phyloP scores from a whole-genome alignment of 2,329 filamentous ascomycete genomes.

The Exserohilum turcica region DNA sequence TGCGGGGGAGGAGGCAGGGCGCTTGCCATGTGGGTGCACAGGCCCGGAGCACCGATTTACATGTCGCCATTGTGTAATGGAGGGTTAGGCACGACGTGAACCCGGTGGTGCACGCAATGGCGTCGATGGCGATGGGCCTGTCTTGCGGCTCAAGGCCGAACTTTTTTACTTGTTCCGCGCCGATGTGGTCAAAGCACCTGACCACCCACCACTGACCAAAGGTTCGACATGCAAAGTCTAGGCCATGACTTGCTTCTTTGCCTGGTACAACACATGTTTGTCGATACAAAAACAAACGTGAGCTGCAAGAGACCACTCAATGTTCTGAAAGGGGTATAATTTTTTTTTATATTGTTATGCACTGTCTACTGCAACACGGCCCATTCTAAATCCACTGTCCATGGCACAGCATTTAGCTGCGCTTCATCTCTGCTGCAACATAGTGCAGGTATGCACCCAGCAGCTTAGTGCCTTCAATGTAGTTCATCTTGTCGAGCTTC shows the following conservation, averaged over 20 bases:
- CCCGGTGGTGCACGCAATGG: constrained; percentile 10
- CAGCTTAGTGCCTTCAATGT: constrained; percentile 97
- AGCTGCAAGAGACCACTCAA: no score
- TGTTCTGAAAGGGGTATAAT: constrained; percentile 13
- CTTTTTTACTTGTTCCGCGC: constrained; percentile 38
- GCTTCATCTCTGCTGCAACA: constrained; percentile 82
- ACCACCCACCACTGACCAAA: neutral
- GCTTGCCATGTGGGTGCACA: constrained; percentile 20
- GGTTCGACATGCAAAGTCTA: neutral
- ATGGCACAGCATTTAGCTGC: constrained; percentile 15
- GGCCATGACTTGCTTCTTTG: no score
- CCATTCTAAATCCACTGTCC: neutral
- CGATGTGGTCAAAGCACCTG: constrained; percentile 14
- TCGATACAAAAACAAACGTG: no score
- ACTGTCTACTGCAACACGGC: neutral
- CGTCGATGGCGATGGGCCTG: constrained; percentile 15
- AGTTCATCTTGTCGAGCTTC: constrained; percentile 96
- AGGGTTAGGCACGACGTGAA: constrained; percentile 17
- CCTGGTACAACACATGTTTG: no score
- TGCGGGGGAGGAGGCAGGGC: constrained; percentile 30
- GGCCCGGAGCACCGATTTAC: constrained; percentile 37
- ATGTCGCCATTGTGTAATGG: constrained; percentile 42
- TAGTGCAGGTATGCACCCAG: constrained; percentile 95
- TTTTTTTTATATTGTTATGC: constrained; percentile 3
- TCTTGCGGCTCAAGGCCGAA: constrained; percentile 23